Percentiles rank a stretch among this genome's conserved stretches.
These are phyloP conservation scores for Heliocybe sulcata DNA, from an alignment of 1,284 basidiomycete species.

Conservation along the genomic window DNA sequence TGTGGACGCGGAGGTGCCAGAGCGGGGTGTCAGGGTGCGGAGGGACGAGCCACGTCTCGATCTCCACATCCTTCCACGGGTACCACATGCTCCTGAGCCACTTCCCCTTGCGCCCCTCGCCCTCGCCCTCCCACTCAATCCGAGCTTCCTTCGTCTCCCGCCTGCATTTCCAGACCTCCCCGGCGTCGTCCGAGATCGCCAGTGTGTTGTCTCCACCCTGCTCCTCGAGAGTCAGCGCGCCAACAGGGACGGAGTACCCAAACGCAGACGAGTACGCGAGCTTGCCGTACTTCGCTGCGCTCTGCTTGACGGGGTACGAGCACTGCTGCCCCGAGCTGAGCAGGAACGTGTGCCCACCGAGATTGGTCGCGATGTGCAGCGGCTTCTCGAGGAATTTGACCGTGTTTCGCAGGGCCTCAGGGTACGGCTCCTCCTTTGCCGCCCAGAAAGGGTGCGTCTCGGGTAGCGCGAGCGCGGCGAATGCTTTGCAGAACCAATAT, in stretches of 20 bases:
- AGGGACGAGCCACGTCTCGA: constrained; percentile 73
- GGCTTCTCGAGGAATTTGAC: constrained; percentile 51
- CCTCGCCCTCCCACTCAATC: constrained; percentile 34
- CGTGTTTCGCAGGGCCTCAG: constrained; percentile 33
- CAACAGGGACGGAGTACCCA: constrained; percentile 69
- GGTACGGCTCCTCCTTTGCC: constrained; percentile 55
- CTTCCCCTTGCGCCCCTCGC: constrained; percentile 18
- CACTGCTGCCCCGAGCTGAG: constrained; percentile 75
- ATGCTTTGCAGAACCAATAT: constrained; percentile 80
- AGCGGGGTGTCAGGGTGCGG: constrained; percentile 46
- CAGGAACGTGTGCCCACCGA: constrained; percentile 61
- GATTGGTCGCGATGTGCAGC: constrained; percentile 58
- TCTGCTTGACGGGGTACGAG: constrained; percentile 73
- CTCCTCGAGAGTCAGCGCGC: constrained; percentile 63
- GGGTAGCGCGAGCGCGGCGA: constrained; percentile 59
- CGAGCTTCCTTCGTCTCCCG: constrained; percentile 56
- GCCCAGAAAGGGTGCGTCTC: constrained; percentile 68
- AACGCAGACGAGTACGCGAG: constrained; percentile 70
- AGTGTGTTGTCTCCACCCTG: constrained; percentile 63
- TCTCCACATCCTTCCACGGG: constrained; percentile 64
- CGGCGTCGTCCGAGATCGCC: constrained; percentile 58
- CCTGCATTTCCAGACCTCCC: constrained; percentile 67
- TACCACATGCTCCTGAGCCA: constrained; percentile 68
- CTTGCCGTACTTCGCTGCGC: constrained; percentile 74
- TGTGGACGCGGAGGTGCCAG: constrained; percentile 68